Evolutionary conservation across 1,139 yeast genomes (phyloP).

Genomic region (Groenewaldozyma auringiensis): DNA sequence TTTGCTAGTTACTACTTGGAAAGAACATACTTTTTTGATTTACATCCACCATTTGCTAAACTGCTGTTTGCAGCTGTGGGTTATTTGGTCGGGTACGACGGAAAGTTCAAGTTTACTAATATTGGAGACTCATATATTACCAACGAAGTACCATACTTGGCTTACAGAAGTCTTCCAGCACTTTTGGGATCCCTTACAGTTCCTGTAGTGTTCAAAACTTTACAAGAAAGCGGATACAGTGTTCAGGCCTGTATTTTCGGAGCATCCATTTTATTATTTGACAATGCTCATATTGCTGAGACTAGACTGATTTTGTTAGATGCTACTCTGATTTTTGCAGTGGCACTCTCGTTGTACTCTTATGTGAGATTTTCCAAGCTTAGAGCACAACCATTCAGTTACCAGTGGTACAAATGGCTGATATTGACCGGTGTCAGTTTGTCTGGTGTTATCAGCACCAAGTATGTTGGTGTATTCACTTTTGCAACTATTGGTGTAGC

Average conservation of each 20-base stretch:
- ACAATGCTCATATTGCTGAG: constrained; percentile 87
- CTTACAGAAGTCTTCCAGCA: constrained; percentile 78
- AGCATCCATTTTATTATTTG: constrained; percentile 76
- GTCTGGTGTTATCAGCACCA: constrained; percentile 84
- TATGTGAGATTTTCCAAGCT: constrained; percentile 74
- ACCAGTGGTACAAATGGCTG: constrained; percentile 85
- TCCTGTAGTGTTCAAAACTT: constrained; percentile 71
- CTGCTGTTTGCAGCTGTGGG: constrained; percentile 85
- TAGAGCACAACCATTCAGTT: constrained; percentile 58
- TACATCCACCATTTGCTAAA: constrained; percentile 97
- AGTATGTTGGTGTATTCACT: constrained; percentile 92
- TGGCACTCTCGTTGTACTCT: constrained; percentile 68
- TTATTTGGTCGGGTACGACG: constrained; percentile 74
- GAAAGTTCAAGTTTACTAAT: constrained; percentile 80
- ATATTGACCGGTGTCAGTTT: constrained; percentile 72
- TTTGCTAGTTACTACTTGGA: constrained; percentile 56
- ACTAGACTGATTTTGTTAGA: constrained; percentile 86
- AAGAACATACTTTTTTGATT: constrained; percentile 52
- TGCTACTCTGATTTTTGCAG: constrained; percentile 75
- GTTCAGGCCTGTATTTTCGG: constrained; percentile 74
- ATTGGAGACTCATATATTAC: constrained; percentile 78
- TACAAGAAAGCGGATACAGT: constrained; percentile 76
- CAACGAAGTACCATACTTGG: constrained; percentile 80
- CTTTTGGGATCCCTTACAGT: constrained; percentile 74
- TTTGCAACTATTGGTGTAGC: constrained; percentile 81